phyloP scores from a whole-genome alignment of 257 asterid species.

The Ehretia macrophylla region DNA sequence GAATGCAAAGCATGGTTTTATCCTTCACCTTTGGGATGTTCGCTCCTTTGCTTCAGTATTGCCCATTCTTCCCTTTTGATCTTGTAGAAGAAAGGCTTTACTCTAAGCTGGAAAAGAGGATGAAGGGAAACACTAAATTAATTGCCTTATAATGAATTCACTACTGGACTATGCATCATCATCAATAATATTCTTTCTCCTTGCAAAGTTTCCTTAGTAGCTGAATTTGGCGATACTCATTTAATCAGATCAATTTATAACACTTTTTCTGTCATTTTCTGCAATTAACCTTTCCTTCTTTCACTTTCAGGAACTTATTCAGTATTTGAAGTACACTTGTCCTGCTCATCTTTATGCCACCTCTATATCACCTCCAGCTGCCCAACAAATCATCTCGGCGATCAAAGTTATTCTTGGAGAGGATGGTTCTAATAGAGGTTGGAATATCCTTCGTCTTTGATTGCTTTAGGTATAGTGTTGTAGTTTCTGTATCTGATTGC shows the following conservation, averaged over 20 bases:
- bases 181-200: neutral
- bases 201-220: neutral
- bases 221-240: neutral
- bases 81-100: no score
- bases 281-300: constrained; percentile 6
- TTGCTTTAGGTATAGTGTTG: neutral
- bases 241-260: neutral
- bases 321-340: constrained; percentile 73
- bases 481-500: neutral
- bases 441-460: constrained; percentile 9
- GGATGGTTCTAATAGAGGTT: constrained; percentile 97
- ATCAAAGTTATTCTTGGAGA: constrained; percentile 91
- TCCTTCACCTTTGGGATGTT: no score
- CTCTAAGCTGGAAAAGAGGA: no score
- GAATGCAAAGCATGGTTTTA: no score
- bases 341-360: constrained; percentile 99
- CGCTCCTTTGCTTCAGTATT: no score
- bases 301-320: constrained; percentile 69
- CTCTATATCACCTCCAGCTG: constrained; percentile 93
- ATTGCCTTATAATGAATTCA: no score
- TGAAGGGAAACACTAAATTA: no score
- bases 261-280: neutral
- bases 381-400: constrained; percentile 90
- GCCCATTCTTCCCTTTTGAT: no score
- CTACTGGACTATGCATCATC: neutral